Conservation (phyloP, 306 rosid species). For the Castanea sativa region DNA sequence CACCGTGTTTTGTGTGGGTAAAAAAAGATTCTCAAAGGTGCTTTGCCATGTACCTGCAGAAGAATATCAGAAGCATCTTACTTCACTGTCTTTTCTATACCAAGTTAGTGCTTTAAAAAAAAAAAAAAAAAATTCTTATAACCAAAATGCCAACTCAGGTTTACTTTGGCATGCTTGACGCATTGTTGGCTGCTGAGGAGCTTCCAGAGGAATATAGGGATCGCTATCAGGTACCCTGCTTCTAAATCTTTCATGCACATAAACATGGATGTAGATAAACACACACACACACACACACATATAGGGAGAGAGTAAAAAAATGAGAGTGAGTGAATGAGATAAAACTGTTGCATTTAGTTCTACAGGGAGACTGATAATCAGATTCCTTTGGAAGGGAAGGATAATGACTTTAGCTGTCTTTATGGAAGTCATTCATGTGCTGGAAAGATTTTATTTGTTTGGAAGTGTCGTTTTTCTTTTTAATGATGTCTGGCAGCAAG, state of each 20-base stretch:
- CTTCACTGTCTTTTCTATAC: conserved; percentile 24
- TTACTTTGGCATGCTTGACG: conserved; percentile 99
- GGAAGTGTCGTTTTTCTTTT: not conserved
- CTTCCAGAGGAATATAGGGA: conserved; percentile 94
- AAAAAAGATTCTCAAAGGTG: not conserved
- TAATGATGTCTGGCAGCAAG: not conserved
- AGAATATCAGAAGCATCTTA: conserved; percentile 9
- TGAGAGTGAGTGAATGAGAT: too few species aligned
- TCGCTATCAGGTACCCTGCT: conserved; percentile 66
- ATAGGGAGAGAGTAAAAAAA: too few species aligned
- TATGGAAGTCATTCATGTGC: not conserved
- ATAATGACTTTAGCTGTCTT: too few species aligned
- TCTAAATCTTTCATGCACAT: not conserved
- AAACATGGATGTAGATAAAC: too few species aligned
- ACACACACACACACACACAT: too few species aligned
- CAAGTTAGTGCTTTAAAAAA: not conserved
- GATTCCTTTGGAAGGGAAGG: too few species aligned
- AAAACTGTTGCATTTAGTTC: too few species aligned
- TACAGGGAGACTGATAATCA: too few species aligned
- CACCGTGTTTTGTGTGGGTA: not conserved
- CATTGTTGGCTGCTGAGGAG: conserved; percentile 90
- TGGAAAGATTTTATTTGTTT: not conserved
- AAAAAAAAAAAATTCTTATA: too few species aligned
- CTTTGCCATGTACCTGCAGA: conserved; percentile 22
- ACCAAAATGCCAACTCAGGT: conserved; percentile 47